Base-by-base conservation (phyloP, 306 rosid genomes). In the Sicyos edulis region DNA sequence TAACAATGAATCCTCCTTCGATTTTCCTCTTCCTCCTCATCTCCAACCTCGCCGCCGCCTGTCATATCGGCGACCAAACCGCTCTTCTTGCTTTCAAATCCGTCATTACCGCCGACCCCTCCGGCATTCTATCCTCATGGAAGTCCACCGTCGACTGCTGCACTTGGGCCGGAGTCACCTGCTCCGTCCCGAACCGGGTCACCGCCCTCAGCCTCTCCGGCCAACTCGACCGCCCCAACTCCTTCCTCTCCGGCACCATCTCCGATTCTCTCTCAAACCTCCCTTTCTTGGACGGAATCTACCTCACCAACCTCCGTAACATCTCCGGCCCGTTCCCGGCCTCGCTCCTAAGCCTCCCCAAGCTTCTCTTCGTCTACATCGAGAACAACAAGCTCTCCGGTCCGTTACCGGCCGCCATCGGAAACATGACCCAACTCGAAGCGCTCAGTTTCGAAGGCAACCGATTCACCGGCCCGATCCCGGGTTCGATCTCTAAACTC, bases 11-110 rank as follows among this genome's bases (percentile, higher is more conserved):
- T 37, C 1, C 1, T 26, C 19, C 12, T 16, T 55, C 75, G 0
- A 10, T 45, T 11, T 45, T 45, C 14, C 2, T 70, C 66, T 57
- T 1, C 54, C 17, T 45, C 19, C 7, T 56, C 68, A 13, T 60
- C 77, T 52, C 80, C 74, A 62, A 44, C 17, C 53, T 66, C 32
- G 59, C 17, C 1, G 3, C 71, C 22, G 81, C 82, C 72, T 92
- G 98, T 61, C 78, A 86, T 51, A 54, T 47, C 7, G 86, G 87
- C 16, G 98, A 92, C 8, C 87, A 80, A 20, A 24, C 87, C 6
- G 96, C 89, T 4, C 85, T 92, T 3, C 74, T 90, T 40, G 90
- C 79, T 7, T 92, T 92, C 83, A 92, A 90, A 54, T 85, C 91
- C 9, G 78, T 78, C 42, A 90, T 92, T 76, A 75, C 64, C n/a